Conservation (phyloP, 139 green algal species). For the Ettlia oleoabundans region DNA sequence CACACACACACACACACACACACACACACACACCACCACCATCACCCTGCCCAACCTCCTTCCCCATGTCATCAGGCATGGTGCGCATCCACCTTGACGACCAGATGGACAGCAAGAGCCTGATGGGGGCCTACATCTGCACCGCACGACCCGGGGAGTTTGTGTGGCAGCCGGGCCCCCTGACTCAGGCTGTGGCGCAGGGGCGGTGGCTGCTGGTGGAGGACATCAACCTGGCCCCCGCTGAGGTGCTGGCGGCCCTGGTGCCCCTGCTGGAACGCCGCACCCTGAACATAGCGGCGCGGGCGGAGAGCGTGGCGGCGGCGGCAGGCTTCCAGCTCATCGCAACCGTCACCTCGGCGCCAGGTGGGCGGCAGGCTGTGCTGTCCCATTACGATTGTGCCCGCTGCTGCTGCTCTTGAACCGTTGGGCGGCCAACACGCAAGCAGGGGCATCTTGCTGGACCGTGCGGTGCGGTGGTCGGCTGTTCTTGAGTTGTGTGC, state of each 20-base stretch:
- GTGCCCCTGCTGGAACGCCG: conserved; percentile 85
- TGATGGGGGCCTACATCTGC: conserved; percentile 95
- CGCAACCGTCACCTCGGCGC: conserved; percentile 61
- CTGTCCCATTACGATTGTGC: too few relatives aligned
- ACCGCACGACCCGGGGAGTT: conserved; percentile 94
- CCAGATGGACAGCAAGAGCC: conserved; percentile 94
- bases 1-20: too few relatives aligned
- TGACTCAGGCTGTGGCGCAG: conserved; percentile 86
- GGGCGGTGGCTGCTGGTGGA: conserved; percentile 96
- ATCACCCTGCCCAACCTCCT: not conserved
- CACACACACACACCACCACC: not conserved
- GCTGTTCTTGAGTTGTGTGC: too few relatives aligned
- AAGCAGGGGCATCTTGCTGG: too few relatives aligned
- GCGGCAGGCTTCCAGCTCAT: conserved; percentile 86
- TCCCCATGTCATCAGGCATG: conserved; percentile 41
- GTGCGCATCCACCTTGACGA: conserved; percentile 94
- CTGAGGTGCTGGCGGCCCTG: conserved; percentile 91
- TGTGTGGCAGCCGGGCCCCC: conserved; percentile 90
- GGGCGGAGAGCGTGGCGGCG: conserved; percentile 71
- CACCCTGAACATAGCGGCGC: conserved; percentile 74
- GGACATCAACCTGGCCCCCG: conserved; percentile 91
- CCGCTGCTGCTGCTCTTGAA: too few relatives aligned
- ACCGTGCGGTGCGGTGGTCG: too few relatives aligned
- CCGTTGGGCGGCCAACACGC: too few relatives aligned
- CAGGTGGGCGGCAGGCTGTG: too few relatives aligned